Percentiles rank a stretch among this genome's conserved stretches.
These are phyloP conservation scores for Helichrysum umbraculigerum DNA, from an alignment of 129 eudicot genomes.

Conservation along the genomic window DNA sequence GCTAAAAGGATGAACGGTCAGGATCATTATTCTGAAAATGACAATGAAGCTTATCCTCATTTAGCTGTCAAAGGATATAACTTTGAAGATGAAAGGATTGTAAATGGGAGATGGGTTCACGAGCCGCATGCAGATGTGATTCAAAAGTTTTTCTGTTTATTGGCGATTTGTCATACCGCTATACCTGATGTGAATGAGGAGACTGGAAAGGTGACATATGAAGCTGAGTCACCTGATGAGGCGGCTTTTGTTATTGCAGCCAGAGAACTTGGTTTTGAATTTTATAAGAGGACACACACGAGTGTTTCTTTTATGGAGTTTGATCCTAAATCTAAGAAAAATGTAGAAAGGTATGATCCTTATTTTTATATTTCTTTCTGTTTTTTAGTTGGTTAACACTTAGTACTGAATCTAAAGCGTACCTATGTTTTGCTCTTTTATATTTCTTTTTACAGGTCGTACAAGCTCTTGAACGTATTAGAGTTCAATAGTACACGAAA, in stretches of 20 bases:
- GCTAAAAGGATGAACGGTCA: slow-evolving; percentile 35
- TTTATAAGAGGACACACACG: slow-evolving; percentile 55
- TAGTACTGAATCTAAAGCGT: neutral
- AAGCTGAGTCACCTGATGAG: slow-evolving; percentile 76
- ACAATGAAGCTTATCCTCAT: slow-evolving; percentile 4
- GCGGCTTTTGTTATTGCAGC: slow-evolving; percentile 69
- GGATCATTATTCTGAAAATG: slow-evolving; percentile 27
- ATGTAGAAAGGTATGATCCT: slow-evolving; percentile 49
- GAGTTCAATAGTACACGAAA: slow-evolving; percentile 64
- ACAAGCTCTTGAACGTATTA: slow-evolving; percentile 41
- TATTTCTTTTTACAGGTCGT: slow-evolving; percentile 35
- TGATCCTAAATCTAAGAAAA: slow-evolving; percentile 36
- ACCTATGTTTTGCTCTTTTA: neutral
- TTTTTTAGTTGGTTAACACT: neutral
- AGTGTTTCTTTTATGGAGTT: slow-evolving; percentile 46
- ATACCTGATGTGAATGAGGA: slow-evolving; percentile 58
- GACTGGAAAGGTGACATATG: slow-evolving; percentile 46
- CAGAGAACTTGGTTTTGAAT: slow-evolving; percentile 63
- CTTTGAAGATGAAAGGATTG: slow-evolving; percentile 57
- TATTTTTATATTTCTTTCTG: neutral
- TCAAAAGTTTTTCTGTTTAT: slow-evolving; percentile 48
- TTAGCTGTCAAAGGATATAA: slow-evolving; percentile 54
- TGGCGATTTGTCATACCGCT: slow-evolving; percentile 61
- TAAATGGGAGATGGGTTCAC: slow-evolving; percentile 47
- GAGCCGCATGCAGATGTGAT: slow-evolving; percentile 54